Evolutionary conservation across 768 basidiomycete species (phyloP).

Genomic region (Boletus rex-veris): DNA sequence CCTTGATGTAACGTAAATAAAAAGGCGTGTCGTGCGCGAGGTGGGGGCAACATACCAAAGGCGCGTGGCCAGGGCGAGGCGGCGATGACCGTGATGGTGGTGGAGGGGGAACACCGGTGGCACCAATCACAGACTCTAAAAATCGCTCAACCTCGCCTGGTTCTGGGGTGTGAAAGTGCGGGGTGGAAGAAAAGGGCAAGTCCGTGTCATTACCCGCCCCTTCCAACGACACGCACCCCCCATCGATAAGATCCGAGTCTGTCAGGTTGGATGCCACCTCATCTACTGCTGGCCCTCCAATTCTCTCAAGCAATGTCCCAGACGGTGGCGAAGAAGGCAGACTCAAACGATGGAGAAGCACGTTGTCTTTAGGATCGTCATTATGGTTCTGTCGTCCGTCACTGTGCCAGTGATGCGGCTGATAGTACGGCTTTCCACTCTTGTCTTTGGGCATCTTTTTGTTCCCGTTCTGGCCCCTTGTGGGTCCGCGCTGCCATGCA

Average conservation of each 20-base stretch:
- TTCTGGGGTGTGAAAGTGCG: constrained; percentile 18
- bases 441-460: constrained; percentile 3
- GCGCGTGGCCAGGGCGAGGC: neutral
- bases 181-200: constrained; percentile 1
- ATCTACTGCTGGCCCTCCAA: constrained; percentile 9
- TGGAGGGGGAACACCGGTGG: neutral
- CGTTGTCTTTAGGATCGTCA: constrained; percentile 1
- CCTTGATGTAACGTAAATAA: constrained; percentile 9
- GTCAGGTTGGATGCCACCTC: neutral
- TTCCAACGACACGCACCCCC: neutral
- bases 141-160: constrained; percentile 26
- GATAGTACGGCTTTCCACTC: constrained; percentile 1
- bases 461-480: neutral
- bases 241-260: constrained; percentile 9
- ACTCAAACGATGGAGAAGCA: constrained; percentile 15
- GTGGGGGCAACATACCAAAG: constrained; percentile 18
- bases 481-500: constrained; percentile 1
- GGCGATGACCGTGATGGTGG: neutral
- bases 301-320: constrained; percentile 20
- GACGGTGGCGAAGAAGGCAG: constrained; percentile 6
- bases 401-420: neutral
- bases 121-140: constrained; percentile 23
- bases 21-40: constrained; percentile 2
- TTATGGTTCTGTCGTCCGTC: neutral
- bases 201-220: neutral